Evolutionary conservation across 2,329 filamentous ascomycete genomes (phyloP), one percentile per base, ranked within the genome.

Genomic region (Phyllosticta citrichinensis): DNA sequence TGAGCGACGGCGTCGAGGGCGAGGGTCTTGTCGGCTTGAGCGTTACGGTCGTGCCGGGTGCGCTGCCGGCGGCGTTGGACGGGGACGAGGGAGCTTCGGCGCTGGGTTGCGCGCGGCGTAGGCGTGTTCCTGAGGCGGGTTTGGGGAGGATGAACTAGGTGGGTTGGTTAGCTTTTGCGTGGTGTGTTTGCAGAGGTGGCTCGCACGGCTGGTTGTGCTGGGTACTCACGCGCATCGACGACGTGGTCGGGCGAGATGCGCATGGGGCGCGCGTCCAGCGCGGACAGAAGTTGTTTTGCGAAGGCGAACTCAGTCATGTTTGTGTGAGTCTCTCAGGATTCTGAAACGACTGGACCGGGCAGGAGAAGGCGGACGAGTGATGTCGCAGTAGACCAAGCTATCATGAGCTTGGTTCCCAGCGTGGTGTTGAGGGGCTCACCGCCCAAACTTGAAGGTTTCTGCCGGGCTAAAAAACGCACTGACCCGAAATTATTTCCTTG

Each of bases 181-280:
- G 52, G 91, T 84, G 64, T 11, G 12, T 10, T 57, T 50, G 52
- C 30, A 17, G 33, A 5, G 22, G 64, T 52, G n/a, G 52, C 56
- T 73, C 86, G 30, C 83, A 97, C 93, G 17, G 91, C 87, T 65
- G 85, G 81, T 64, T 88, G 85, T 25, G 88, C 79, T 24, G 89
- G 88, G 72, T 93, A 92, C 66, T 81, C 84, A 68, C 86, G 86
- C 56, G 90, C 85, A 71, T 97, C 90, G 75, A 93, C 89, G 74
- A 95, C 86, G 84, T 97, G 88, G 74, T 97, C 91, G 65, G 89
- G 80, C n/a, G 87, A 85, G 65, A 97, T 83, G 79, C 92, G 95
- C 68, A 86, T 75, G 8, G 91, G 88, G 56, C 87, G 86, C 63
- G 85, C 83, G 75, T 96, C 91, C 64, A 97, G 83, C 22, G 85